Conservation (phyloP, 2,329 filamentous ascomycete species). For the Trichoderma aggressivum region DNA sequence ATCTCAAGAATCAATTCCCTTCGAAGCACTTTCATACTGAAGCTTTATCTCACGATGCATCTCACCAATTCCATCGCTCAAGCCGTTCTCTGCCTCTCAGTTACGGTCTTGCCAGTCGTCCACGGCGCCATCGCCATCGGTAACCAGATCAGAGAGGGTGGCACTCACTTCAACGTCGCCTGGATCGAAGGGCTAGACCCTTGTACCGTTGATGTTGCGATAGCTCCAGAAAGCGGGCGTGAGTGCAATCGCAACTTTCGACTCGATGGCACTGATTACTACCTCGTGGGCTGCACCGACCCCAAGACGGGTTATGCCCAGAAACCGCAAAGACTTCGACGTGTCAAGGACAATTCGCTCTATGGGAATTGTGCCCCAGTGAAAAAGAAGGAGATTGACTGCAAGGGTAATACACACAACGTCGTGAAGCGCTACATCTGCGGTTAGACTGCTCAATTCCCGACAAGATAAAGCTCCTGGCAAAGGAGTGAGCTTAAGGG, state of each 20-base stretch:
- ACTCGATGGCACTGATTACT: neutral
- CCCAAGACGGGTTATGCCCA: neutral
- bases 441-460: neutral
- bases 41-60: neutral
- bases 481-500: neutral
- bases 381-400: neutral
- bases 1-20: neutral
- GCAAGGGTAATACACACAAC: neutral
- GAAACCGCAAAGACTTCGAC: neutral
- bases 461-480: neutral
- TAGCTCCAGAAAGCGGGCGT: neutral
- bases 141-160: neutral
- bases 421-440: neutral
- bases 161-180: neutral
- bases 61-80: neutral
- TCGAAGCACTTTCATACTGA: neutral
- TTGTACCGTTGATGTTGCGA: neutral
- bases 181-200: neutral
- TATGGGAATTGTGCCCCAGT: neutral
- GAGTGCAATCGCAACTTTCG: neutral
- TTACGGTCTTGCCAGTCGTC: neutral
- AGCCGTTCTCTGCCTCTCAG: neutral
- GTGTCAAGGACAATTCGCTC: neutral
- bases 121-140: neutral
- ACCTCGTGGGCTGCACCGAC: neutral